phyloP scores from a whole-genome alignment of 2,329 filamentous ascomycete genomes.

The Penicillium aurantiogriseum region DNA sequence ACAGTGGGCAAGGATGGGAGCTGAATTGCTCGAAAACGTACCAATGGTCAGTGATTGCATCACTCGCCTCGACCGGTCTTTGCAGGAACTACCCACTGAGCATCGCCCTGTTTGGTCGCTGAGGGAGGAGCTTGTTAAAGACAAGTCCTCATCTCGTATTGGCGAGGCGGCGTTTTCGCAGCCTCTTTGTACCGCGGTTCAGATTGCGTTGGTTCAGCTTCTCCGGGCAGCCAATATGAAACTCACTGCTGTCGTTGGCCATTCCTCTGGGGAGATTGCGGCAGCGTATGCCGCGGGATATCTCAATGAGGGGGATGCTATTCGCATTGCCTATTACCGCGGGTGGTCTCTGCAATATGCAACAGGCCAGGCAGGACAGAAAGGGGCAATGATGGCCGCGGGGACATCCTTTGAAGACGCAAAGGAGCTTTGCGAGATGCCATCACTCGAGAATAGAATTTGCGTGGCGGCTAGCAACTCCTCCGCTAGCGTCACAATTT shows the following conservation, averaged over 20 bases:
- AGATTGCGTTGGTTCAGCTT: constrained; percentile 30
- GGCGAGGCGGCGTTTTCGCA: constrained; percentile 25
- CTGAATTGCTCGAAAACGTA: constrained; percentile 16
- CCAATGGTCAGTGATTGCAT: constrained; percentile 13
- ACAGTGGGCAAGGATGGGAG: constrained; percentile 34
- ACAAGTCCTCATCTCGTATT: constrained; percentile 15
- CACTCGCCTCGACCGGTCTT: constrained; percentile 14
- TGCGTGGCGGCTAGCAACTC: constrained; percentile 43
- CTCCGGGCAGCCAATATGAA: constrained; percentile 32
- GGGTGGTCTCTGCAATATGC: constrained; percentile 35
- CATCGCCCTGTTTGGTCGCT: constrained; percentile 26
- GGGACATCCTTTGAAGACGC: constrained; percentile 42
- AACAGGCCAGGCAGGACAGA: constrained; percentile 6
- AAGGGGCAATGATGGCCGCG: constrained; percentile 52
- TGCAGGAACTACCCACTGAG: constrained; percentile 20
- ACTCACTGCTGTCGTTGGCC: constrained; percentile 45
- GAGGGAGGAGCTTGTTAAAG: constrained; percentile 18
- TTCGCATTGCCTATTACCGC: constrained; percentile 49
- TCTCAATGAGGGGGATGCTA: constrained; percentile 44
- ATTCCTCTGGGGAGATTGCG: constrained; percentile 53
- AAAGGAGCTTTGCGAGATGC: constrained; percentile 25
- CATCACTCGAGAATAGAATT: constrained; percentile 29
- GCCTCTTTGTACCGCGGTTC: constrained; percentile 28
- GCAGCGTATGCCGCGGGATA: constrained; percentile 52
- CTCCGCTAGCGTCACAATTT: constrained; percentile 45